A percentile compares a stretch with the other conserved stretches of the same genome.
These are phyloP conservation scores for Cryptococcus sp. DNA, from an alignment of 1,284 basidiomycete genomes.

Conservation along the genomic window DNA sequence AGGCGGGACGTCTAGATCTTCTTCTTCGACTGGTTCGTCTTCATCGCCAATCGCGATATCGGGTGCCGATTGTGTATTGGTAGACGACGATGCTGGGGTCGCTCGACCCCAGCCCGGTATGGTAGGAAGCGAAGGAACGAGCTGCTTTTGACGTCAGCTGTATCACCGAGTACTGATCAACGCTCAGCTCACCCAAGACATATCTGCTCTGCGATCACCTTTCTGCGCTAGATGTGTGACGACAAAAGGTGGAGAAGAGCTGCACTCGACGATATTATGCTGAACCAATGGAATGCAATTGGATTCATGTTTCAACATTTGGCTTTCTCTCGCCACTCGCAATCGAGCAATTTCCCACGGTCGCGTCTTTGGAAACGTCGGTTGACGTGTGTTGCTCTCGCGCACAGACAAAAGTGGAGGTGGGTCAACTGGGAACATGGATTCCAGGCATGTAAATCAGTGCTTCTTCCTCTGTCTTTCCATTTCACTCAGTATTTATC, in stretches of 20 bases:
- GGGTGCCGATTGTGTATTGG: background rate
- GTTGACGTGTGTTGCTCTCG: no score
- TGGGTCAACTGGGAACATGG: background rate
- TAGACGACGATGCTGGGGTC: conserved; percentile 9
- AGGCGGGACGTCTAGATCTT: conserved; percentile 71
- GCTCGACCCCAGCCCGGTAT: conserved; percentile 6
- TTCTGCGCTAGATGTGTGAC: background rate
- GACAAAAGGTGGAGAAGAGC: background rate
- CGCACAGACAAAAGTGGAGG: conserved; percentile 9
- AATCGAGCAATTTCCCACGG: no score
- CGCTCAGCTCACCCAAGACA: conserved; percentile 37
- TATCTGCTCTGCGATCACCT: background rate
- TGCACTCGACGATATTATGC: no score
- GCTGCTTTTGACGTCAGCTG: conserved; percentile 1
- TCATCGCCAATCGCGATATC: conserved; percentile 52
- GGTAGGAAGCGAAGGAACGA: conserved; percentile 14
- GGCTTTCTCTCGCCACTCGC: no score
- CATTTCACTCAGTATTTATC: no score
- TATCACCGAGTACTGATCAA: background rate
- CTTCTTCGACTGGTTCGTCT: conserved; percentile 54
- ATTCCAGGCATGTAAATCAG: no score
- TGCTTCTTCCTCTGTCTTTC: no score
- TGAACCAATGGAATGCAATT: no score
- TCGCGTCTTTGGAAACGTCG: conserved; percentile 5
- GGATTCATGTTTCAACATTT: no score